Evolutionary conservation across 2,329 filamentous ascomycete species (phyloP).

Genomic region (Onygenales sp.): DNA sequence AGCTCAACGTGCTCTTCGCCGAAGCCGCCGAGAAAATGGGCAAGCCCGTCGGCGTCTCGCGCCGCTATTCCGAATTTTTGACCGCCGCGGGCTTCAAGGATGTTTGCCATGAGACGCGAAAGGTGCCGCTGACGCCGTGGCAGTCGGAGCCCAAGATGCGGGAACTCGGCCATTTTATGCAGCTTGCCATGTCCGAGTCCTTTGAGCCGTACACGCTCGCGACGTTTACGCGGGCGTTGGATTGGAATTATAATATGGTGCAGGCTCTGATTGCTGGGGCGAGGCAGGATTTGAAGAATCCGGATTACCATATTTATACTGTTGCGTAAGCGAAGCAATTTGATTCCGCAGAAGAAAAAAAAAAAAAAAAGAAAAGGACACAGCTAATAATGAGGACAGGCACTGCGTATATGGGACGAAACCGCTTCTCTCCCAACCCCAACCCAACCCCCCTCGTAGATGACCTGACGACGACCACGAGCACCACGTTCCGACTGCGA

Average conservation of each 20-base stretch:
- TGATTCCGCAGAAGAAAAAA: too few relatives aligned
- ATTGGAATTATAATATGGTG: slow-evolving; percentile 12
- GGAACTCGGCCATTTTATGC: slow-evolving; percentile 12
- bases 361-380: too few relatives aligned
- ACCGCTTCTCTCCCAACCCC: too few relatives aligned
- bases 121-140: slow-evolving; percentile 36
- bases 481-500: too few relatives aligned
- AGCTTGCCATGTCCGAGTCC: slow-evolving; percentile 14
- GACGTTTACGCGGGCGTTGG: slow-evolving; percentile 17
- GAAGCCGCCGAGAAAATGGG: slow-evolving; percentile 17
- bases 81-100: slow-evolving; percentile 43
- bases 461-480: too few relatives aligned
- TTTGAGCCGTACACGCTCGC: slow-evolving; percentile 17
- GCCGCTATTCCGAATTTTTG: slow-evolving; percentile 31
- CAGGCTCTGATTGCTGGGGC: slow-evolving; percentile 4
- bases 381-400: too few relatives aligned
- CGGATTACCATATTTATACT: slow-evolving; percentile 5
- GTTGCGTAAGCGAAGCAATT: background rate
- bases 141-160: slow-evolving; percentile 10
- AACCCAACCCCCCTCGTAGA: too few relatives aligned
- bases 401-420: too few relatives aligned
- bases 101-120: slow-evolving; percentile 28
- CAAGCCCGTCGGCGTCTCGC: slow-evolving; percentile 19
- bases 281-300: slow-evolving; percentile 5
- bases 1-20: slow-evolving; percentile 13